Percentiles rank a stretch among this genome's conserved stretches.
Conservation (phyloP, 2,329 filamentous ascomycete species). For the Trichoderma asperellum region DNA sequence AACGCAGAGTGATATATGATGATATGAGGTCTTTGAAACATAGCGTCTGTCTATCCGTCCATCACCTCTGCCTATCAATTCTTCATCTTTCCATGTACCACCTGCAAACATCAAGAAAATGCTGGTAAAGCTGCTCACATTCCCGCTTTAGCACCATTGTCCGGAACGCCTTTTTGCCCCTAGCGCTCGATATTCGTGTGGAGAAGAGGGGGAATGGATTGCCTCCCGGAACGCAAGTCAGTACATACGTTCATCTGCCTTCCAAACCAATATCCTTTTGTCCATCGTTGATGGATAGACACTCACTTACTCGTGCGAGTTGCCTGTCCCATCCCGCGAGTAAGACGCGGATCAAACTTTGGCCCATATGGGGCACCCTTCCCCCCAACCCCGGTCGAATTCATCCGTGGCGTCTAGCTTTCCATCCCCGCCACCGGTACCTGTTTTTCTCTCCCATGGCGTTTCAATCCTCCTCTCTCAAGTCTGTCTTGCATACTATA, state of each 20-base stretch:
- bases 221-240: not conserved
- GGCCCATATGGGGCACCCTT: not conserved
- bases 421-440: constrained; percentile 16
- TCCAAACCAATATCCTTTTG: not conserved
- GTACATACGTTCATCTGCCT: not conserved
- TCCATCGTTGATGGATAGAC: not conserved
- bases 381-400: not conserved
- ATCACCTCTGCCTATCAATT: not conserved
- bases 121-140: not conserved
- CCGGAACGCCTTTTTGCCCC: not conserved
- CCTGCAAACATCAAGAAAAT: not conserved
- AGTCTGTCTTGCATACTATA: not conserved
- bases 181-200: constrained; percentile 1
- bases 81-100: not conserved
- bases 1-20: not conserved
- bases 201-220: not conserved
- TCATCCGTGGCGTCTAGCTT: constrained; percentile 21
- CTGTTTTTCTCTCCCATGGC: constrained; percentile 2
- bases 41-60: not conserved
- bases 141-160: not conserved
- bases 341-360: constrained; percentile 12
- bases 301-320: not conserved
- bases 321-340: not conserved
- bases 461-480: not conserved
- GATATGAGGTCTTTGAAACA: not conserved